These are phyloP conservation scores for Kickxella alabastrina DNA, from an alignment of 192 early-diverging fungal species.

Conservation along the genomic window DNA sequence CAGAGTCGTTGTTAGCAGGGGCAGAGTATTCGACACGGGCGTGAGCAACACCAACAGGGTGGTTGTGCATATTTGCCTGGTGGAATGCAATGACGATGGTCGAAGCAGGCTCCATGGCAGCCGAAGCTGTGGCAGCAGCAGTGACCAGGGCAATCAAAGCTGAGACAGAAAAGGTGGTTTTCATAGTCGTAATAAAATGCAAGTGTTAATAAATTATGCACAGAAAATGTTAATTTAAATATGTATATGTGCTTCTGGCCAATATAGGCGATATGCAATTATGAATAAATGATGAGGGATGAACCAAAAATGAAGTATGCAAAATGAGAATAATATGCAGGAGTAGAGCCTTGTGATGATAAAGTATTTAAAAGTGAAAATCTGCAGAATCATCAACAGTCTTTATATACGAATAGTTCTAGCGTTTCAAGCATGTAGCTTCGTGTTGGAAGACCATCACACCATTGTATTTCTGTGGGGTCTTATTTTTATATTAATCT, in stretches of 20 bases:
- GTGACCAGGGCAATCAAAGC: constrained; percentile 4
- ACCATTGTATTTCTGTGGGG: neutral
- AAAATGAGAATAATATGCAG: neutral
- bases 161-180: constrained; percentile 9
- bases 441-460: neutral
- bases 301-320: too few species aligned
- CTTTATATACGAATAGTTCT: neutral
- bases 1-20: neutral
- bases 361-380: neutral
- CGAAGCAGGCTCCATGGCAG: constrained; percentile 1
- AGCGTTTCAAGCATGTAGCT: neutral
- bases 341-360: neutral
- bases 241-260: too few species aligned
- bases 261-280: too few species aligned
- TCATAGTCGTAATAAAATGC: neutral
- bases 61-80: neutral
- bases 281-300: too few species aligned
- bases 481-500: neutral
- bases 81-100: neutral
- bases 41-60: neutral
- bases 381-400: neutral
- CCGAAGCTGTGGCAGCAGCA: neutral
- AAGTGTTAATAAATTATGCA: neutral
- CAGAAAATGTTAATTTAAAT: too few species aligned
- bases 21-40: constrained; percentile 1